Conservation (phyloP, 345 rosid genomes). For the Eucalyptus pauciflora region DNA sequence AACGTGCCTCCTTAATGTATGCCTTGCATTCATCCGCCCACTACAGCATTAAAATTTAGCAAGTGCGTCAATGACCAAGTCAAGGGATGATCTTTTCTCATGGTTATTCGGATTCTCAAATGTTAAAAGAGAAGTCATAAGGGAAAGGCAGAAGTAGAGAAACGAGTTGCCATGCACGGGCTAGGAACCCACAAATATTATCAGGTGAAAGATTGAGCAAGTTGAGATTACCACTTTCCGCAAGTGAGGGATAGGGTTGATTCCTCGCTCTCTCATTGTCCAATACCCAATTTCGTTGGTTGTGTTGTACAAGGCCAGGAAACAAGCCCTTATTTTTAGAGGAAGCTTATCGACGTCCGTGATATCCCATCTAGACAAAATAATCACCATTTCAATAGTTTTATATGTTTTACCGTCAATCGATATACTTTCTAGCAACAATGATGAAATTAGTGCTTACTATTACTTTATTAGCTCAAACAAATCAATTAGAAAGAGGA, state of each 20-base stretch:
- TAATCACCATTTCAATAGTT: background rate
- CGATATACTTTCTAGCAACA: background rate
- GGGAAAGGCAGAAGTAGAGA: background rate
- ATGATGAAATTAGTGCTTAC: background rate
- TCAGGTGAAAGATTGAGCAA: background rate
- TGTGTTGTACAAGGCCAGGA: background rate
- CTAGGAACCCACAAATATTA: background rate
- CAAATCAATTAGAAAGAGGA: background rate
- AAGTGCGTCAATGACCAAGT: background rate
- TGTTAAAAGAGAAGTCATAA: background rate
- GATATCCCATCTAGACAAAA: background rate
- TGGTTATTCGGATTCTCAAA: background rate
- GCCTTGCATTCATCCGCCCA: conserved; percentile 4
- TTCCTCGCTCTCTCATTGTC: background rate
- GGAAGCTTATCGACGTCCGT: background rate
- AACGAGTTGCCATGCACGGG: background rate
- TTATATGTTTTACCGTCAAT: background rate
- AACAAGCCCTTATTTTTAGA: background rate
- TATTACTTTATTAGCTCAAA: background rate
- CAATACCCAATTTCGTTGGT: background rate
- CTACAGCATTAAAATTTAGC: background rate
- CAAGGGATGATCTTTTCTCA: background rate
- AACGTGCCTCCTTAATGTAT: background rate
- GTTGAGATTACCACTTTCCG: background rate
- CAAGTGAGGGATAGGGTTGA: conserved; percentile 1